Evolutionary conservation across 2,329 filamentous ascomycete genomes (phyloP), one percentile per base, ranked within the genome.

Genomic region (Neoarthrinium moseri): DNA sequence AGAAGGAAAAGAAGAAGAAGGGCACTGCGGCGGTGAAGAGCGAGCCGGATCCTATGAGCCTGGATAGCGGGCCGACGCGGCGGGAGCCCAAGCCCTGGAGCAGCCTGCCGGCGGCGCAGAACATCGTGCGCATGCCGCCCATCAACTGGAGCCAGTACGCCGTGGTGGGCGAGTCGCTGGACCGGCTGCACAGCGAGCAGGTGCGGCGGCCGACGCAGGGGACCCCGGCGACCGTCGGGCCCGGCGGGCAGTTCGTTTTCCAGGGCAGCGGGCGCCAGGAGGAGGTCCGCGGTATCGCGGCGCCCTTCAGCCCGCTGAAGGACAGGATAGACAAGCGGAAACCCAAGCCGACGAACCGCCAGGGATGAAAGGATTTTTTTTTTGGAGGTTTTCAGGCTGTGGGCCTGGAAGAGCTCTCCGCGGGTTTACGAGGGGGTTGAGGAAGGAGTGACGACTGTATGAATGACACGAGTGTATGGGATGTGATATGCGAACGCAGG

Each of bases 121-220:
- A 87, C 55, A 73, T 97, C 1, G 85, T 95, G 21, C 84, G 91
- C 32, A 90, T 86, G 69, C 92, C 92, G 7, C 87, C 89, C 7
- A 85, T 97, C 60, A 96, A 96, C 71, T 97, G 92, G 92, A 82
- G 84, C 11, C 91, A 96, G 62, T 97, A 97, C 65, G 89, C 89
- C 56, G 77, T 96, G n/a, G 83, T 94, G 3, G 91, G 90, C 39
- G 86, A 89, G 49, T 82, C 89, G 2, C 74, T 96, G 27, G 90
- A 96, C 65, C 87, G 84, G 62, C 73, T 96, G 52, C 91, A 96
- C 63, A 79, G 83, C 41, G 88, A 95, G 60, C 91, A 96, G 68
- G 70, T 84, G 43, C 69, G 72, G 39, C 78, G 80, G 44, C 91
- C 90, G 2, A 70, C 68, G 7, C 73, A 77, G 32, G 81, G 81